Percentiles rank a stretch among this genome's conserved stretches.
These are phyloP conservation scores for Panellus pusillus DNA, from an alignment of 768 basidiomycete species.

Conservation along the genomic window DNA sequence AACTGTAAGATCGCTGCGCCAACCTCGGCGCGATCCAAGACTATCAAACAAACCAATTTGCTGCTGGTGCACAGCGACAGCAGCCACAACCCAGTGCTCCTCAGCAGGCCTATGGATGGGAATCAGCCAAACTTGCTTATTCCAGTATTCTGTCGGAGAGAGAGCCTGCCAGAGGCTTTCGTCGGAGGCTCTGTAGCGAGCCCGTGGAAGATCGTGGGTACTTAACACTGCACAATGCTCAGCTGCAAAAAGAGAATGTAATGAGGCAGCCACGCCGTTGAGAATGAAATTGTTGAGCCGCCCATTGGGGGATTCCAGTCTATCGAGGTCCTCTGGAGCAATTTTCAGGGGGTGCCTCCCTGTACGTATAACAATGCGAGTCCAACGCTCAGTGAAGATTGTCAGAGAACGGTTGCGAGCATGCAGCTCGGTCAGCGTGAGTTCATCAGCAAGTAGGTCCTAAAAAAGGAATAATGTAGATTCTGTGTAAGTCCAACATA, in stretches of 20 bases:
- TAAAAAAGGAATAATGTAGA: no score
- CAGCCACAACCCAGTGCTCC: conserved; percentile 35
- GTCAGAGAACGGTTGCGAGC: no score
- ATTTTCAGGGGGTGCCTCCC: no score
- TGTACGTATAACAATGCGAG: no score
- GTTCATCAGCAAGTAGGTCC: no score
- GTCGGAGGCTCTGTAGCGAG: conserved; percentile 20
- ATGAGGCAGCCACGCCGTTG: conserved; percentile 23
- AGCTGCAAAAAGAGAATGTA: conserved; percentile 10
- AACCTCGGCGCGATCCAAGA: conserved; percentile 14
- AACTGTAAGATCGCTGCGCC: conserved; percentile 2
- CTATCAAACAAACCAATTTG: conserved; percentile 34
- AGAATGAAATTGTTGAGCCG: conserved; percentile 27
- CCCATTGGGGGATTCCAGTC: conserved; percentile 24
- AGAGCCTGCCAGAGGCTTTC: conserved; percentile 24
- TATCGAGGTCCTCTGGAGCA: no score
- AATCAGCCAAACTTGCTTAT: conserved; percentile 33
- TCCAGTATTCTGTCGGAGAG: conserved; percentile 27
- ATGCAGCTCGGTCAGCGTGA: no score
- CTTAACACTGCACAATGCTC: conserved; percentile 12
- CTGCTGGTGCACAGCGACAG: conserved; percentile 5
- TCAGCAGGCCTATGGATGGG: conserved; percentile 31
- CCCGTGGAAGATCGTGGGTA: conserved; percentile 21
- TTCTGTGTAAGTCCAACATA: no score
- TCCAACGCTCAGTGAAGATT: no score